A percentile compares a stretch with the other conserved stretches of the same genome.
Conservation (phyloP, 1,284 basidiomycete species). For the Trametes versicolor region DNA sequence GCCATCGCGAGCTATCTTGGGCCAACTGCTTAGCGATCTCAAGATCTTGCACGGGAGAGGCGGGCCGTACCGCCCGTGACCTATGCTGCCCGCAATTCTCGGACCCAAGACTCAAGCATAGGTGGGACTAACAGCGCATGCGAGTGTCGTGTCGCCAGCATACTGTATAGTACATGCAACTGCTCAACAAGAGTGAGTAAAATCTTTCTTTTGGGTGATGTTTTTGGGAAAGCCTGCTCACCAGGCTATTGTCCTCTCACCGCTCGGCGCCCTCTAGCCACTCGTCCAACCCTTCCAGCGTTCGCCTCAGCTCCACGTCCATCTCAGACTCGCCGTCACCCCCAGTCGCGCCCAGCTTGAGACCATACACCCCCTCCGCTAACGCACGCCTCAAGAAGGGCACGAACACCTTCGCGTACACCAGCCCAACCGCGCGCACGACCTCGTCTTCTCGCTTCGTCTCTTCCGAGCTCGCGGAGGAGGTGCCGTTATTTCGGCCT, state of each 20-base stretch:
- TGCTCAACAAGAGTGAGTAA: no score
- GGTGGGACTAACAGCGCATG: no score
- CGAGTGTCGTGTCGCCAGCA: no score
- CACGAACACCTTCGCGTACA: conserved; percentile 68
- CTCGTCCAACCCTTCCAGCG: conserved; percentile 41
- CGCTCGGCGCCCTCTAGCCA: neutral
- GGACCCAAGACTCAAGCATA: no score
- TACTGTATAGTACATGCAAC: no score
- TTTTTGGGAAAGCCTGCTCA: neutral
- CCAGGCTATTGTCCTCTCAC: neutral
- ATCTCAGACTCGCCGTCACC: conserved; percentile 22
- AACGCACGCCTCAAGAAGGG: conserved; percentile 77
- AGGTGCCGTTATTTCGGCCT: conserved; percentile 36
- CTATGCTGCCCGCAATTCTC: no score
- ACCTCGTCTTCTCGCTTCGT: conserved; percentile 53
- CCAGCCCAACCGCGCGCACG: conserved; percentile 61
- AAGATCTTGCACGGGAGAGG: neutral
- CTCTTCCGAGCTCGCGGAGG: conserved; percentile 43
- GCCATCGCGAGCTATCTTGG: conserved; percentile 1
- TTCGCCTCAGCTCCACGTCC: conserved; percentile 35
- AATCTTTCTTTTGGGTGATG: no score
- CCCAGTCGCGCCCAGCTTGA: conserved; percentile 23
- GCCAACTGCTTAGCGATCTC: neutral
- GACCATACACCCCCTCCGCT: conserved; percentile 78
- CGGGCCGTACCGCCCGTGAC: no score